phyloP scores from a whole-genome alignment of 75 land plant species.

The Adiantum capillusveneris region DNA sequence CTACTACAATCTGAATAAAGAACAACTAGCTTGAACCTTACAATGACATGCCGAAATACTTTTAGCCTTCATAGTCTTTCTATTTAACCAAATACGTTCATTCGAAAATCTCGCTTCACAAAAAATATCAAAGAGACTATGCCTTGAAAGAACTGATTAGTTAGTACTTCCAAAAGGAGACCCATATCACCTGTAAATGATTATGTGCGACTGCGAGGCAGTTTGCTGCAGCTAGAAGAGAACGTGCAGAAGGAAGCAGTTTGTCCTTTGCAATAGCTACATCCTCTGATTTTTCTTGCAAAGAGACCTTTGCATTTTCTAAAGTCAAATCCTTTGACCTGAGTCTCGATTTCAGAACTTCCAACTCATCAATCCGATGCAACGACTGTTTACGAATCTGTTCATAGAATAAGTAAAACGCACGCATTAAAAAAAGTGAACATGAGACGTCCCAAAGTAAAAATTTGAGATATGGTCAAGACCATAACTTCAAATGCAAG shows the following conservation, averaged over 20 bases:
- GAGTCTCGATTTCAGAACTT: slow-evolving; percentile 17
- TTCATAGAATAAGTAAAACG: too few relatives aligned
- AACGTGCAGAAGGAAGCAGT: slow-evolving; percentile 9
- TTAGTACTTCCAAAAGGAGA: not conserved
- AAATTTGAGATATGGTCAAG: too few relatives aligned
- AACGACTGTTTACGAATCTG: slow-evolving; percentile 17
- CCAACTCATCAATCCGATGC: slow-evolving; percentile 23
- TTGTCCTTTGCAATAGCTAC: slow-evolving; percentile 15
- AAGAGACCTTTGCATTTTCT: slow-evolving; percentile 16
- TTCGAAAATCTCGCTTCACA: too few relatives aligned
- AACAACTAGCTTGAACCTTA: too few relatives aligned
- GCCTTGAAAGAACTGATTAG: not conserved
- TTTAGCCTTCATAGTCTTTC: too few relatives aligned
- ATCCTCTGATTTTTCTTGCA: slow-evolving; percentile 11
- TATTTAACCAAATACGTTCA: too few relatives aligned
- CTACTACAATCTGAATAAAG: too few relatives aligned
- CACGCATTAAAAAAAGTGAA: too few relatives aligned
- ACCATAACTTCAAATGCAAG: too few relatives aligned
- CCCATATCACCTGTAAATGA: slow-evolving; percentile 25
- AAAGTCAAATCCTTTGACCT: slow-evolving; percentile 8
- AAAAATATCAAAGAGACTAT: too few relatives aligned
- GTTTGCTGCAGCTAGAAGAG: slow-evolving; percentile 11
- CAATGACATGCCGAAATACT: too few relatives aligned
- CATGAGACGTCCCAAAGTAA: too few relatives aligned
- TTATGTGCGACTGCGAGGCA: slow-evolving; percentile 10